These are phyloP conservation scores for Cylindrotheca closterium DNA, from an alignment of 108 stramenopile species.

Conservation along the genomic window DNA sequence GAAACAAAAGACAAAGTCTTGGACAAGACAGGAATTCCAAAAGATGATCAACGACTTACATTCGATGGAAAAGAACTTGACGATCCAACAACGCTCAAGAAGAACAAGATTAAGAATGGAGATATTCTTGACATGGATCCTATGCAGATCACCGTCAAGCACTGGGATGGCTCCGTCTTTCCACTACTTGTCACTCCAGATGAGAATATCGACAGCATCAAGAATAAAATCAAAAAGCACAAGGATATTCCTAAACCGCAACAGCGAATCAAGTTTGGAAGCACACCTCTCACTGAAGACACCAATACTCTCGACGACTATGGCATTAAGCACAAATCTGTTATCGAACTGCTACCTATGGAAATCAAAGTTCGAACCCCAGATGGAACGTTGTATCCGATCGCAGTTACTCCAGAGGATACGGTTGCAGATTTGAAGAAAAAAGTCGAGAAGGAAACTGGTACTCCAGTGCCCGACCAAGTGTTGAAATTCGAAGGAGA, in stretches of 20 bases:
- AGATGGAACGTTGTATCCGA: slow-evolving; percentile 6
- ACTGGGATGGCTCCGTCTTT: slow-evolving; percentile 5
- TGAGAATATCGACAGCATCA: slow-evolving; percentile 17
- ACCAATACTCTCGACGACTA: slow-evolving; percentile 19
- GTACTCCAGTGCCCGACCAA: slow-evolving; percentile 26
- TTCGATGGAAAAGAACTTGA: slow-evolving; percentile 16
- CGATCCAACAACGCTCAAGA: slow-evolving; percentile 2
- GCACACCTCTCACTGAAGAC: slow-evolving; percentile 7
- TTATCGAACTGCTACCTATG: slow-evolving; percentile 22
- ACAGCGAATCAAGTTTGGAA: slow-evolving; percentile 12
- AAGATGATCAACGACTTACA: slow-evolving; percentile 9
- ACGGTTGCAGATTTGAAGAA: slow-evolving; percentile 24
- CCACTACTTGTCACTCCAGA: slow-evolving; percentile 12
- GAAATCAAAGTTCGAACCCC: slow-evolving; percentile 24
- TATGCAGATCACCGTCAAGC: slow-evolving; percentile 18
- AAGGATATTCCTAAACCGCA: slow-evolving; percentile 28
- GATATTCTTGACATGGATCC: slow-evolving; percentile 19
- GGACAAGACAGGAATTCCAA: slow-evolving; percentile 13
- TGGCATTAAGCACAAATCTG: slow-evolving; percentile 16
- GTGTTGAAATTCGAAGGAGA: slow-evolving; percentile 15
- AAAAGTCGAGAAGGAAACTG: slow-evolving; percentile 13
- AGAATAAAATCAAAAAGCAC: slow-evolving; percentile 13
- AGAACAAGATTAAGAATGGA: slow-evolving; percentile 10
- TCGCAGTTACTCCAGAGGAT: slow-evolving; percentile 19
- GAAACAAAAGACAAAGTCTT: slow-evolving; percentile 17